These are phyloP conservation scores for Backusella liffmaniae DNA, from an alignment of 192 early-diverging fungal genomes.

Conservation along the genomic window DNA sequence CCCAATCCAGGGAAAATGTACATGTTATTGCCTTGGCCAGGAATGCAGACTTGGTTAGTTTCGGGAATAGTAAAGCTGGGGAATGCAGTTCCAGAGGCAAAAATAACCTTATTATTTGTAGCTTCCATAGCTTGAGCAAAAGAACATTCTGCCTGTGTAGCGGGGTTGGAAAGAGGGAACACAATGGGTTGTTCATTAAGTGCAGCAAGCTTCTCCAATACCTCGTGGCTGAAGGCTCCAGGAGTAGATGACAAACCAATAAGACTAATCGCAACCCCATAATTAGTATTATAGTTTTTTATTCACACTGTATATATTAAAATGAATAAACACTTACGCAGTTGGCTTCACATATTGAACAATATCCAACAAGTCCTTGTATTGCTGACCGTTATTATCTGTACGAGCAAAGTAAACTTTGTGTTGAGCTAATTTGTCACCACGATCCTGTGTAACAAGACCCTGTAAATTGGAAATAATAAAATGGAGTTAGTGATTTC, in stretches of 20 bases:
- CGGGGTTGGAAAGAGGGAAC: slow-evolving; percentile 91
- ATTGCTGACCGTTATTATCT: slow-evolving; percentile 83
- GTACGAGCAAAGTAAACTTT: slow-evolving; percentile 85
- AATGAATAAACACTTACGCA: slow-evolving; percentile 28
- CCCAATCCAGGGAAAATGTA: slow-evolving; percentile 97
- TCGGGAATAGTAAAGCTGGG: slow-evolving; percentile 73
- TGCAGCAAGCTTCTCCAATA: slow-evolving; percentile 72
- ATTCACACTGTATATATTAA: neutral
- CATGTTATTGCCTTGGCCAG: slow-evolving; percentile 95
- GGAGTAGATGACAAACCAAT: slow-evolving; percentile 86
- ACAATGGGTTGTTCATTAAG: slow-evolving; percentile 86
- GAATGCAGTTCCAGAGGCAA: slow-evolving; percentile 96
- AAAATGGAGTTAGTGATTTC: neutral
- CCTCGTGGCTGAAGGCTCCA: slow-evolving; percentile 73
- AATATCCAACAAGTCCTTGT: slow-evolving; percentile 67
- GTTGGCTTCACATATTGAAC: slow-evolving; percentile 90
- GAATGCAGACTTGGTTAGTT: slow-evolving; percentile 56
- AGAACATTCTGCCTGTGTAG: slow-evolving; percentile 91
- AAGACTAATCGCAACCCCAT: slow-evolving; percentile 31
- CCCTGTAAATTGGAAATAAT: slow-evolving; percentile 44
- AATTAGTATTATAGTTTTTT: neutral
- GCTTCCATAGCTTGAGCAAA: slow-evolving; percentile 87
- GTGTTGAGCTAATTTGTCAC: slow-evolving; percentile 79
- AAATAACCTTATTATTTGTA: slow-evolving; percentile 89
- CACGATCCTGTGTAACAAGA: slow-evolving; percentile 84